Evolutionary conservation across 1,139 yeast genomes (phyloP).

Genomic region (Candida buenavistaensis): DNA sequence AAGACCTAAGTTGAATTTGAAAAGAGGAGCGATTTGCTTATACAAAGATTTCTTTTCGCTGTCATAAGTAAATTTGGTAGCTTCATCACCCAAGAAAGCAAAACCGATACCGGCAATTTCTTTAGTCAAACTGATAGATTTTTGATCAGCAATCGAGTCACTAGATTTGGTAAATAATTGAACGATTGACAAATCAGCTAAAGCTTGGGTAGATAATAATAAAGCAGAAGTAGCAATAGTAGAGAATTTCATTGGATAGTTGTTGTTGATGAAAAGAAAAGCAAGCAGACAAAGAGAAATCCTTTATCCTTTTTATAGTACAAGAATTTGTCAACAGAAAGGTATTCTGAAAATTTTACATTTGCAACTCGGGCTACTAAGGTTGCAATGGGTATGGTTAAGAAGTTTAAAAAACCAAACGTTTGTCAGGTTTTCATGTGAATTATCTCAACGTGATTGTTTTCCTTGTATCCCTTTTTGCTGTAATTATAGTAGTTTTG

Average conservation of each 20-base stretch:
- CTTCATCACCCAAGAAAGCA: slow-evolving; percentile 25
- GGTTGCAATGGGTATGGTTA: too few species aligned
- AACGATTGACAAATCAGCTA: slow-evolving; percentile 16
- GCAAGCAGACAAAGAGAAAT: too few species aligned
- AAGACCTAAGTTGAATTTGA: slow-evolving; percentile 8
- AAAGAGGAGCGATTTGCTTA: not conserved
- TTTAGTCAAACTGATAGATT: slow-evolving; percentile 34
- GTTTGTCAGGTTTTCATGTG: too few species aligned
- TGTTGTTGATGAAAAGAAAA: slow-evolving; percentile 70
- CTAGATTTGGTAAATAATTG: slow-evolving; percentile 22
- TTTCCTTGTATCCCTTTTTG: too few species aligned
- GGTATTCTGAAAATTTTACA: too few species aligned
- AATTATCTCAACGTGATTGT: too few species aligned
- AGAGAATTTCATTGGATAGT: slow-evolving; percentile 38
- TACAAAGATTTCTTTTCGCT: not conserved
- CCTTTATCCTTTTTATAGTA: too few species aligned
- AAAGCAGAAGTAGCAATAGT: slow-evolving; percentile 12
- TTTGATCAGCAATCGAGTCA: slow-evolving; percentile 20
- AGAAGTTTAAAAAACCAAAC: too few species aligned
- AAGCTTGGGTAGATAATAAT: slow-evolving; percentile 18
- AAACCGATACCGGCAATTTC: slow-evolving; percentile 59
- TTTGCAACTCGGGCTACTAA: too few species aligned
- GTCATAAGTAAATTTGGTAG: not conserved
- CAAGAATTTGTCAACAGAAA: too few species aligned
- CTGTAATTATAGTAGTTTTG: too few species aligned